phyloP scores from a whole-genome alignment of 306 rosid genomes.

The Quercus alba region DNA sequence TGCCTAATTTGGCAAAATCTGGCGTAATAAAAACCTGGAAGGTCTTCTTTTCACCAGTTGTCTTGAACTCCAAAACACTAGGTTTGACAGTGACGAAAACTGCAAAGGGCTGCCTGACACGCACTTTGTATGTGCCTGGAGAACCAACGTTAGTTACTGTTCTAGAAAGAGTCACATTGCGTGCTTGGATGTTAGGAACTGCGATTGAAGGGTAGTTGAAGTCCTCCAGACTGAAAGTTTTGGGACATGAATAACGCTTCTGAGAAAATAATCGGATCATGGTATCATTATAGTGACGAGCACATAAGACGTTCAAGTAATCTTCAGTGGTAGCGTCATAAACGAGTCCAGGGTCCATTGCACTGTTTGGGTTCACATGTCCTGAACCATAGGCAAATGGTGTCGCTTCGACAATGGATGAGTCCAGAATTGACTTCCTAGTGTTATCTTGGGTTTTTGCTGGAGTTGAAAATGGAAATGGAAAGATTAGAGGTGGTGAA shows the following conservation, averaged over 20 bases:
- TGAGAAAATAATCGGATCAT: no score
- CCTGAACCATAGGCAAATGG: slow-evolving; percentile 59
- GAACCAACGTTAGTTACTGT: no score
- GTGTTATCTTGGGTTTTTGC: slow-evolving; percentile 30
- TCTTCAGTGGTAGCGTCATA: slow-evolving; percentile 41
- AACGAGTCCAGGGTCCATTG: slow-evolving; percentile 60
- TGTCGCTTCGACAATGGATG: slow-evolving; percentile 24
- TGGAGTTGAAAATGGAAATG: slow-evolving; percentile 13
- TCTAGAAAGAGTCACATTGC: no score
- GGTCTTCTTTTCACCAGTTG: no score
- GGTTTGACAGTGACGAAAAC: no score
- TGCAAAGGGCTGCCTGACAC: no score
- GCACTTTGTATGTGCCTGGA: no score
- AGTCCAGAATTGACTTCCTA: slow-evolving; percentile 5
- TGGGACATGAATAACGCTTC: slow-evolving; percentile 46
- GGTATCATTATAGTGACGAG: no score
- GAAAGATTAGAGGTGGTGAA: background rate
- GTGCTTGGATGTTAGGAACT: background rate
- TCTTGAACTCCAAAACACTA: no score
- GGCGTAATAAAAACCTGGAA: no score
- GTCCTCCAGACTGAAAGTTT: slow-evolving; percentile 29
- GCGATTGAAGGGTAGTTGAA: slow-evolving; percentile 68
- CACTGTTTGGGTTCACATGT: slow-evolving; percentile 50
- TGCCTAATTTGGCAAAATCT: no score
- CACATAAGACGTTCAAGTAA: slow-evolving; percentile 53